Evolutionary conservation across 1,139 yeast genomes (phyloP), one percentile per base, ranked within the genome.

Genomic region (Candida freyschussii): DNA sequence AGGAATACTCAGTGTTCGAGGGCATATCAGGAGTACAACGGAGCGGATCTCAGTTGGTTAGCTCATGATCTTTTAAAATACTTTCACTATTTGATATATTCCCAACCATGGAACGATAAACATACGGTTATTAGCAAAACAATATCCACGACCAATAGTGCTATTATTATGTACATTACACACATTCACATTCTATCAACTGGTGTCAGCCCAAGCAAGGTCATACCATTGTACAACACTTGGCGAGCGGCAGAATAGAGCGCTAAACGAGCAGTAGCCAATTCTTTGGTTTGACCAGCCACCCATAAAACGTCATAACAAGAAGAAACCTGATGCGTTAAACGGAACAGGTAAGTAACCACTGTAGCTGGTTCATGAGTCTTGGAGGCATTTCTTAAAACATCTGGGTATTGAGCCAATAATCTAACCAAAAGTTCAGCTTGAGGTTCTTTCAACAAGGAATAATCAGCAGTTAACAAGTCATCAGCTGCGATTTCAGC

Each of bases 281-380:
- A 68, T 35, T 84, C 87, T 56, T 75, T 75, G 49, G 82, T 85
- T 67, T 93, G 98, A 43, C 97, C 97, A 45, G 95, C 86, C 47
- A 93, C 98, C 96, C 98, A 87, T 60, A 93, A 71, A 36, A 85
- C 80, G 57, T 89, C 96, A 64, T 91, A 91, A 64, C 96, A 85
- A 23, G 93, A 85, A 11, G 97, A 89, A 26, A 93, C 96, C 61
- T 80, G 81, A 58, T 93, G 98, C 14, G 97, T 78, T 54, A 91
- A 72, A 62, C 73, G 82, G 75, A 93, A 91, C 59, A 91, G 72
- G 62, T 87, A 91, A 12, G 98, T 91, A 42, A 91, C 96, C 39
- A 93, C 69, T 14, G 97, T 89, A 13, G 96, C 80, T 34, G 99
- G 97, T 65, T 91, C 99, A 50, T 75, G 73, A 38, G 85, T 86